Percentiles rank a stretch among this genome's conserved stretches.
Conservation (phyloP, 1,284 basidiomycete species). For the Cutaneotrichosporon dermatis region DNA sequence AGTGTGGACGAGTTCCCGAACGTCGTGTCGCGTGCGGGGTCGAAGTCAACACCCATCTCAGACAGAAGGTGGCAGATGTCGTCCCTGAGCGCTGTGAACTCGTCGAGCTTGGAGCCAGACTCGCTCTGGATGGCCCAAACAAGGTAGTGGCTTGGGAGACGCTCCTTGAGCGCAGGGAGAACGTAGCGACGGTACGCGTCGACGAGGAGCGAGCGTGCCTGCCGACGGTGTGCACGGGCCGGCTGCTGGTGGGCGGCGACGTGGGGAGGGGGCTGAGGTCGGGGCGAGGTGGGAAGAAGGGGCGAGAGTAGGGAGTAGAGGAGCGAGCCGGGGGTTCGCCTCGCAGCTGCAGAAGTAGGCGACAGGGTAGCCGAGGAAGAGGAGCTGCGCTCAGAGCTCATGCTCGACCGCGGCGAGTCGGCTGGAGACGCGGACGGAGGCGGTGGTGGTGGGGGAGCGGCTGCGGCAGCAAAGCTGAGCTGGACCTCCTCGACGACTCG, state of each 20-base stretch:
- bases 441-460: slow-evolving; percentile 19
- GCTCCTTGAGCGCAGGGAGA: slow-evolving; percentile 52
- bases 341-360: slow-evolving; percentile 11
- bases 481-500: slow-evolving; percentile 46
- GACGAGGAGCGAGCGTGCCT: slow-evolving; percentile 67
- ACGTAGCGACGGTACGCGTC: slow-evolving; percentile 69
- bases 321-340: slow-evolving; percentile 38
- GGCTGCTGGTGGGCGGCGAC: slow-evolving; percentile 21
- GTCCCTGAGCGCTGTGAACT: slow-evolving; percentile 30
- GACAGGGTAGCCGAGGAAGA: slow-evolving; percentile 13
- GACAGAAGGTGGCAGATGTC: slow-evolving; percentile 33
- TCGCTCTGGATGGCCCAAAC: slow-evolving; percentile 43
- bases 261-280: slow-evolving; percentile 15
- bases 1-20: background rate
- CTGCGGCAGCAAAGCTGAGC: slow-evolving; percentile 41
- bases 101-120: slow-evolving; percentile 26
- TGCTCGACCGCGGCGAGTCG: slow-evolving; percentile 18
- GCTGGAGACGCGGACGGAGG: slow-evolving; percentile 25
- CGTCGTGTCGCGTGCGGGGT: slow-evolving; percentile 5
- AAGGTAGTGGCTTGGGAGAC: slow-evolving; percentile 42
- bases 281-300: slow-evolving; percentile 26
- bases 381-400: slow-evolving; percentile 15
- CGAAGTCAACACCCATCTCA: slow-evolving; percentile 23
- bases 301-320: slow-evolving; percentile 45
- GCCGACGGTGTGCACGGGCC: slow-evolving; percentile 60